Conservation (phyloP, 176 grass and related monocot species). For the Dactylis glomerata region DNA sequence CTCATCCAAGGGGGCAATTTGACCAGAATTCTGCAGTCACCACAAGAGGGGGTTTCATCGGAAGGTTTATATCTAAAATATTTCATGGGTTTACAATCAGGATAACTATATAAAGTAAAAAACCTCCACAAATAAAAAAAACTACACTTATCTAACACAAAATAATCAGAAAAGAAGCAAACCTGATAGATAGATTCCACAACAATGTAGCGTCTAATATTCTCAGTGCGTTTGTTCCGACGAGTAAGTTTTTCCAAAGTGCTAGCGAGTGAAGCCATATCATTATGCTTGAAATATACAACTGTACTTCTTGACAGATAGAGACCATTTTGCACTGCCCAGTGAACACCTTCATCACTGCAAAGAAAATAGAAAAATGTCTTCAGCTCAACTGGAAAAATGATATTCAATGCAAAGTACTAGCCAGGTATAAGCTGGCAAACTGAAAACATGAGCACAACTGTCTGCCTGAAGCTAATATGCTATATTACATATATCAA, state of each 20-base stretch:
- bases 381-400: not conserved
- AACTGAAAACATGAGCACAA: not conserved
- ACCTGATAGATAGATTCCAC: conserved; percentile 96
- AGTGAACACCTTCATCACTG: conserved; percentile 95
- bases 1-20: conserved; percentile 83
- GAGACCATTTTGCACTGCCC: conserved; percentile 94
- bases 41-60: conserved; percentile 14
- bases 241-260: conserved; percentile 78
- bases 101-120: conserved; percentile 14
- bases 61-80: conserved; percentile 5
- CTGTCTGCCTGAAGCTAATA: not conserved
- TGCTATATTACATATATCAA: not conserved
- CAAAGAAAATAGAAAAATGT: conserved; percentile 22
- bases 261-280: conserved; percentile 81
- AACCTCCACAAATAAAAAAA: conserved; percentile 21
- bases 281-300: conserved; percentile 99
- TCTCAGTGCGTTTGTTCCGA: conserved; percentile 76
- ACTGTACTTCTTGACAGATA: conserved; percentile 91
- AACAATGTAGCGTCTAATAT: conserved; percentile 95
- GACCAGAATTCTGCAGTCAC: conserved; percentile 78
- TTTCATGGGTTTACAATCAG: conserved; percentile 5
- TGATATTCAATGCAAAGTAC: conserved; percentile 9
- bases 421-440: conserved; percentile 8
- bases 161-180: not conserved
- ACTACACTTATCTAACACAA: conserved; percentile 6